Conservation (phyloP, 1,284 basidiomycete species). For the Bondarzewia mesenterica region DNA sequence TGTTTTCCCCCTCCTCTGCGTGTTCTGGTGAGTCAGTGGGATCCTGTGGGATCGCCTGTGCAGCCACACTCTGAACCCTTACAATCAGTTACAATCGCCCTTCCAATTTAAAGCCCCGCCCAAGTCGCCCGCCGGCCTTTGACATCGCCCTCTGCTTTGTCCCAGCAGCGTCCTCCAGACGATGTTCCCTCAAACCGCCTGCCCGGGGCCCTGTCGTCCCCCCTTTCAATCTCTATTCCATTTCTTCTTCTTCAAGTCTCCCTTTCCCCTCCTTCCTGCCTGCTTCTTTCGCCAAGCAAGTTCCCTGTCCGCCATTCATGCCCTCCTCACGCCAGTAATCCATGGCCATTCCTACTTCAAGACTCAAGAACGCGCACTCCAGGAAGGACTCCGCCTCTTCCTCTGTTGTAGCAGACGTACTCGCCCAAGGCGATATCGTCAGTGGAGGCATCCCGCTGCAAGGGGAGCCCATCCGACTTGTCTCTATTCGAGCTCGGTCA, state of each 20-base stretch:
- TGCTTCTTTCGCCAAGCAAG: conserved; percentile 13
- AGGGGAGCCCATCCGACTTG: conserved; percentile 52
- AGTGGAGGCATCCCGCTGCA: conserved; percentile 57
- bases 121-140: too few species aligned
- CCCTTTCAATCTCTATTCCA: conserved; percentile 20
- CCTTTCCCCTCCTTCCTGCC: conserved; percentile 15
- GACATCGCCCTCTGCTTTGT: conserved; percentile 17
- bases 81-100: too few species aligned
- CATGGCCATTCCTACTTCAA: conserved; percentile 16
- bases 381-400: conserved; percentile 34
- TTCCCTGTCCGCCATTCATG: conserved; percentile 6
- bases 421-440: conserved; percentile 62
- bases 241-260: conserved; percentile 14
- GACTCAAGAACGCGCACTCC: too few species aligned
- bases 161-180: conserved; percentile 18
- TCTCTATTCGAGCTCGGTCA: conserved; percentile 27
- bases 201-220: conserved; percentile 17
- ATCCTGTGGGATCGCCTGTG: too few species aligned
- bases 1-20: too few species aligned
- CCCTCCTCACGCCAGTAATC: conserved; percentile 10
- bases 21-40: too few species aligned
- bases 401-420: conserved; percentile 52
- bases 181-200: conserved; percentile 11
- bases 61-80: too few species aligned
- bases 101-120: too few species aligned